Base-by-base conservation (phyloP, 2,329 filamentous ascomycete species). In the Bipolaris victoriae region DNA sequence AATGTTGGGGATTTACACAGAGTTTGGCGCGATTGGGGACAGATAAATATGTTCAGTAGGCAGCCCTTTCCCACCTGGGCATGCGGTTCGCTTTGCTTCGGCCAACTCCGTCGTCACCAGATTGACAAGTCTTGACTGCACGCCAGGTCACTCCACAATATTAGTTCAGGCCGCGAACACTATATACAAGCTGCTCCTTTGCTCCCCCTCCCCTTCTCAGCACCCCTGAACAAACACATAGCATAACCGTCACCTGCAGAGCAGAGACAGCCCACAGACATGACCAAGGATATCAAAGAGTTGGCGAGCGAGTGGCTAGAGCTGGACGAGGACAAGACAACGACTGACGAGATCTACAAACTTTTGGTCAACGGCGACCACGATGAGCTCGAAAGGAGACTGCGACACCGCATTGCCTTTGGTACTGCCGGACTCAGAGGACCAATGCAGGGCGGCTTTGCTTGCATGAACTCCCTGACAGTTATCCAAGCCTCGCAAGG, bases 371-470 rank as follows among this genome's bases (percentile, higher is more conserved):
- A 79, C 26, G 74, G 78, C 35, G 73, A 84, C 55, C 70, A 73
- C 2, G 63, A 68, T 7, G 83, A 85, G 60, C 76, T 88, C 5
- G 81, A 85, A 59, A 76, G 74, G 53, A 81, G 84, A 39, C 79
- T 88, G 20, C 74, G 78, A 3, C 78, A 80, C 24, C 82, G 84
- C 24, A 87, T 88, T 57, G 80, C 84, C 43, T 88, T 88, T 63
- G 86, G 86, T 22, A 88, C 85, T 5, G 84, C 85, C 37, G 86
- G 86, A 40, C 78, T 89, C 7, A 80, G 86, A 44, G 85, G 84
- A n/a, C 80, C 81, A 36, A 89, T 89, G 86, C 82, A 86, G 64
- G 86, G 86, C 43, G 86, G 86, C 5, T 88, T 88, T 70, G 81
- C 86, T 2, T 83, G 81, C 63, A 84, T 86, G 79, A 86, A 86